Percentiles rank a stretch among this genome's conserved stretches.
phyloP scores from a whole-genome alignment of 768 basidiomycete species.

The Pleurotus djamor region DNA sequence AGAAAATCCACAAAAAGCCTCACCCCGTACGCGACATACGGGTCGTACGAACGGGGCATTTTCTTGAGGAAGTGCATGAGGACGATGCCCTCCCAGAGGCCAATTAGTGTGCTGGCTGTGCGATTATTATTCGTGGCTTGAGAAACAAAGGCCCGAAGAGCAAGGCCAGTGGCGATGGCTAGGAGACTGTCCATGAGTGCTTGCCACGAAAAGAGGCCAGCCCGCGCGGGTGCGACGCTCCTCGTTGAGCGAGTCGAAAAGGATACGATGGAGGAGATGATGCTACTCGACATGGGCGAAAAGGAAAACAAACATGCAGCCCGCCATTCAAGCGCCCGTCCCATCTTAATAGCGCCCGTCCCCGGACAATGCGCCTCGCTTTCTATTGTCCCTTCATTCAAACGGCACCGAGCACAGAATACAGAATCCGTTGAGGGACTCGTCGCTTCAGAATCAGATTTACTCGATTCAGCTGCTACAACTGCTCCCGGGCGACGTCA shows the following conservation, averaged over 20 bases:
- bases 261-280: slow-evolving; percentile 6
- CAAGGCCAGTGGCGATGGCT: slow-evolving; percentile 68
- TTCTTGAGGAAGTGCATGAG: slow-evolving; percentile 71
- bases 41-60: slow-evolving; percentile 63
- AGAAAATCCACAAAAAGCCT: slow-evolving; percentile 74
- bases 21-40: slow-evolving; percentile 64
- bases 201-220: slow-evolving; percentile 16
- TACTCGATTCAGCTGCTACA: too few species aligned
- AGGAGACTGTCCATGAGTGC: slow-evolving; percentile 64
- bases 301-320: slow-evolving; percentile 4
- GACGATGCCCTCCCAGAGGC: slow-evolving; percentile 78
- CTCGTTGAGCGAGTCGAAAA: slow-evolving; percentile 29
- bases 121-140: slow-evolving; percentile 44
- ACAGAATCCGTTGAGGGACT: too few species aligned
- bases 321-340: slow-evolving; percentile 1
- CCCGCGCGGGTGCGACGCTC: slow-evolving; percentile 29
- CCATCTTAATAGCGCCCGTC: neutral
- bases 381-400: too few species aligned
- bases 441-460: too few species aligned
- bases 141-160: slow-evolving; percentile 61
- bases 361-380: neutral
- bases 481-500: too few species aligned
- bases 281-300: slow-evolving; percentile 5
- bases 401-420: too few species aligned
- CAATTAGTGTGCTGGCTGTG: slow-evolving; percentile 64